Percentiles rank a stretch among this genome's conserved stretches.
Evolutionary conservation across 129 eudicot species (phyloP).

Genomic region (Daucus carota): DH1_v3.0 NC_030389.2:31008001-31008500

Average conservation of each 20-base stretch:
- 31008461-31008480: constrained; percentile 49
- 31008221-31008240: too few species aligned
- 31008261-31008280: background rate
- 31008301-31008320: background rate
- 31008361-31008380: background rate
- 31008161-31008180: too few species aligned
- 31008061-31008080: too few species aligned
- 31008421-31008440: constrained; percentile 64
- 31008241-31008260: too few species aligned
- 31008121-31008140: too few species aligned
- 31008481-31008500: constrained; percentile 34
- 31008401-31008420: background rate
- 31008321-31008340: background rate
- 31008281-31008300: background rate
- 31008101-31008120: background rate
- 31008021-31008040: too few species aligned
- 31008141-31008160: too few species aligned
- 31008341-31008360: background rate
- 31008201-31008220: too few species aligned
- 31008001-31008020: too few species aligned
- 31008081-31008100: too few species aligned
- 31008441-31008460: constrained; percentile 71
- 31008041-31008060: too few species aligned
- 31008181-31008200: too few species aligned
- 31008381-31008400: background rate